Conservation (phyloP, 1,284 basidiomycete genomes). For the Ceratobasidium sp. region DNA sequence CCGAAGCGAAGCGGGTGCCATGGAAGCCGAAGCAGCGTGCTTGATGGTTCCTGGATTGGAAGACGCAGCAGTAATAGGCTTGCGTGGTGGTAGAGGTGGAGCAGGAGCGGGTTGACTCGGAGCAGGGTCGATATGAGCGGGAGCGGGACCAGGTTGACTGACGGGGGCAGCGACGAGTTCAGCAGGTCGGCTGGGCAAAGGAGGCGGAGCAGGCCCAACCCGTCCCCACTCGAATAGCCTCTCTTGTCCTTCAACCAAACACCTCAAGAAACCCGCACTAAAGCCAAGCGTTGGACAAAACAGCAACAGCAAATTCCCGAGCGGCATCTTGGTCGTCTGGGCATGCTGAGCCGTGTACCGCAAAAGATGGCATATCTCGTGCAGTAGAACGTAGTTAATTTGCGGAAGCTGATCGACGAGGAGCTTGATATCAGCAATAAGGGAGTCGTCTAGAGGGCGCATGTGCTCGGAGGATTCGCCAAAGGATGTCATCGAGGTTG, state of each 20-base stretch:
- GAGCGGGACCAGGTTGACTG: not conserved
- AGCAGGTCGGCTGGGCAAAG: not conserved
- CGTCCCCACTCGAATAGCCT: slow-evolving; percentile 37
- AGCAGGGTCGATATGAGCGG: not conserved
- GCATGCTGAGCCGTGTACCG: slow-evolving; percentile 72
- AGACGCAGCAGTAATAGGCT: not conserved
- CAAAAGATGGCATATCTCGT: slow-evolving; percentile 80
- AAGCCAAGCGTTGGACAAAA: slow-evolving; percentile 85
- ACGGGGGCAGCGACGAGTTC: not conserved
- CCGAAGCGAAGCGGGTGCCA: slow-evolving; percentile 25
- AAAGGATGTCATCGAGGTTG: slow-evolving; percentile 41
- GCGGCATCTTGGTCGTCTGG: slow-evolving; percentile 83
- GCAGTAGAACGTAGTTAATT: slow-evolving; percentile 79
- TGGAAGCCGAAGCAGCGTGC: slow-evolving; percentile 28
- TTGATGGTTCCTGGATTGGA: not conserved
- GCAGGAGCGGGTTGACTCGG: not conserved
- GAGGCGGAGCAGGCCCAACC: not conserved
- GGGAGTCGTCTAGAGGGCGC: slow-evolving; percentile 24
- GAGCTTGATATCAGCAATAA: slow-evolving; percentile 45
- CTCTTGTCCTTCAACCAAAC: slow-evolving; percentile 75
- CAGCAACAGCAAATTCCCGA: slow-evolving; percentile 82
- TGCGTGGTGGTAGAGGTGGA: slow-evolving; percentile 18
- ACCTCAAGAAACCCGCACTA: slow-evolving; percentile 78
- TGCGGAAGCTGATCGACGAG: slow-evolving; percentile 75
- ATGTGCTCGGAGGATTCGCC: slow-evolving; percentile 38